Percentiles rank a stretch among this genome's conserved stretches.
phyloP scores from a whole-genome alignment of 495 filamentous ascomycete genomes.

The Lophium mytilinum region DNA sequence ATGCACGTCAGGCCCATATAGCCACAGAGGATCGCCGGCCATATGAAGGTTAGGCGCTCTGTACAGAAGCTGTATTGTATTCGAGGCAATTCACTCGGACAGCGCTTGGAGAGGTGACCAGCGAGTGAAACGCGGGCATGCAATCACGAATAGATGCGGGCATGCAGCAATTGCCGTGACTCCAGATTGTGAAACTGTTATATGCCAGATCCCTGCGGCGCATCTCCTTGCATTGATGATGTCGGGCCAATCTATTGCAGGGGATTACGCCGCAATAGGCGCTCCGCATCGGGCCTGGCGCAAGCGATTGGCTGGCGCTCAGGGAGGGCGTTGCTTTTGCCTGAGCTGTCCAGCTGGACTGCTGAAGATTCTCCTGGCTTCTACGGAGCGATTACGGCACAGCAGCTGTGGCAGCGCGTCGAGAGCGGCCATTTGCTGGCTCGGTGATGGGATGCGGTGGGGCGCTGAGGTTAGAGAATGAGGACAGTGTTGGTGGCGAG shows the following conservation, averaged over 20 bases:
- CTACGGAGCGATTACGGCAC: too few relatives aligned
- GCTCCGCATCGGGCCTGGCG: neutral
- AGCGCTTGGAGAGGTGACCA: neutral
- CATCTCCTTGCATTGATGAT: constrained; percentile 14
- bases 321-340: too few relatives aligned
- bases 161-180: constrained; percentile 4
- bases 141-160: constrained; percentile 16
- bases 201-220: constrained; percentile 10
- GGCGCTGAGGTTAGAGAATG: too few relatives aligned
- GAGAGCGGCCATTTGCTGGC: too few relatives aligned
- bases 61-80: neutral
- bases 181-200: constrained; percentile 20
- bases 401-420: too few relatives aligned
- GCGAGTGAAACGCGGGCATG: neutral
- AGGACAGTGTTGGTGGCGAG: too few relatives aligned
- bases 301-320: too few relatives aligned
- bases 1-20: neutral
- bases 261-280: neutral
- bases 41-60: neutral
- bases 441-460: too few relatives aligned
- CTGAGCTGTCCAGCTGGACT: too few relatives aligned
- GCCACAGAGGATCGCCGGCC: neutral
- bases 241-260: constrained; percentile 13
- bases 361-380: too few relatives aligned
- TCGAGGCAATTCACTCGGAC: neutral